A percentile compares a stretch with the other conserved stretches of the same genome.
Evolutionary conservation across 768 basidiomycete genomes (phyloP).

Genomic region (Leccinum subtestaceum): DNA sequence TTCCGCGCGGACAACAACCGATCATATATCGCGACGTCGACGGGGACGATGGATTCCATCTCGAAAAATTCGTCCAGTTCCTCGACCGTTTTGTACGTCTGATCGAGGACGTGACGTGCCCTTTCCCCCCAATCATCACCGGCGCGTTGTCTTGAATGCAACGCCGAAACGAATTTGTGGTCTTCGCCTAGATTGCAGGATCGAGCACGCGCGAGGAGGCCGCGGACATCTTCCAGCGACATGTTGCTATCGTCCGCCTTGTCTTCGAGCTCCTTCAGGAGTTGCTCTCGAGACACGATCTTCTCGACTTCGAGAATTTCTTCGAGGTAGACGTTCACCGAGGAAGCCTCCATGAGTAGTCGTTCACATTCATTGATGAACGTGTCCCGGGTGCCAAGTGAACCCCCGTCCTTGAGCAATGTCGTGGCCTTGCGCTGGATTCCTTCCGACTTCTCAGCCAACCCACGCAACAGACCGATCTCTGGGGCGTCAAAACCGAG

Average conservation of each 20-base stretch:
- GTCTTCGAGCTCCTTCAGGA: constrained; percentile 72
- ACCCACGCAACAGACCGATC: constrained; percentile 50
- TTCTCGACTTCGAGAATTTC: constrained; percentile 76
- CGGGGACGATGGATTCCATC: constrained; percentile 62
- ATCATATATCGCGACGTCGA: constrained; percentile 64
- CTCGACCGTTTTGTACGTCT: constrained; percentile 70
- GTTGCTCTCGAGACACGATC: constrained; percentile 75
- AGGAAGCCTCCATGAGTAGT: constrained; percentile 64
- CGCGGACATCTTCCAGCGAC: constrained; percentile 75
- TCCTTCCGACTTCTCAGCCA: constrained; percentile 65
- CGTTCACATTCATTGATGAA: constrained; percentile 71
- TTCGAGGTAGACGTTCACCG: constrained; percentile 80
- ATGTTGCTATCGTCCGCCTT: constrained; percentile 64
- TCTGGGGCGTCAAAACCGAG: constrained; percentile 87
- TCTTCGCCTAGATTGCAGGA: constrained; percentile 62
- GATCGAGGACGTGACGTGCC: constrained; percentile 61
- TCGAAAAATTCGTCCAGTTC: constrained; percentile 73
- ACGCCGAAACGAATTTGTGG: constrained; percentile 60
- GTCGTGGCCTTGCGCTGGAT: constrained; percentile 52
- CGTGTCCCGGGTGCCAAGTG: constrained; percentile 47
- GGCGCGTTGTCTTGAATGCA: constrained; percentile 60
- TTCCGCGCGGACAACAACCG: constrained; percentile 60
- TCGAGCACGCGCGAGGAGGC: constrained; percentile 66
- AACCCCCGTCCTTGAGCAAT: constrained; percentile 45
- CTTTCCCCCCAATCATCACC: constrained; percentile 79